Evolutionary conservation across 805 yeast genomes (phyloP), one percentile per base, ranked within the genome.

Genomic region (Wickerhamomyces chambardii): DNA sequence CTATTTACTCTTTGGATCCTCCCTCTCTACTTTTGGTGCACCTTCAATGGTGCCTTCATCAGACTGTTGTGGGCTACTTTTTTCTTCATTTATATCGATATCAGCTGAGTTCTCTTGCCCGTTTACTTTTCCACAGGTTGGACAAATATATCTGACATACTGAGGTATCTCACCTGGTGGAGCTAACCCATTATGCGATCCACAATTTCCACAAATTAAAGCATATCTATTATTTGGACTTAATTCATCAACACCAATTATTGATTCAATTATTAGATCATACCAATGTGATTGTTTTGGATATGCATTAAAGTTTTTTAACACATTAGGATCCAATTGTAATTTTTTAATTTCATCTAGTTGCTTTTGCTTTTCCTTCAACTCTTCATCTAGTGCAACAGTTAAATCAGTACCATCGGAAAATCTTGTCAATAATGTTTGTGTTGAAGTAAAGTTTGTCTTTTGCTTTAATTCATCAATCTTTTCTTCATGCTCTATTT

Each of bases 161-260:
- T 45, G 47, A 0, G 90, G 80, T 3, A 51, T 40, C 39, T 68
- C 59, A 7, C 81, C 80, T 2, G 84, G 86, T 4, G 86, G 84
- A 0, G 94, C 94, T 31, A 84, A 64, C 1, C 95, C 95, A 49
- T 85, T 84, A 55, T 84, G 94, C 15, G 64, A 64, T 17, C 55
- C 60, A 50, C 95, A 84, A n/a, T 64, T 58, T 15, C 49, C 43
- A 52, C 95, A 84, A 14, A 84, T 80, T 44, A 84, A 63, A 0
- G 95, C 95, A 51, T 66, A 81, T 30, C 94, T 56, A 38, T 61
- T 61, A 30, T 73, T 73, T 0, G 81, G 67, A 32, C 74, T 63
- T 31, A 70, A 56, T 47, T 82, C 90, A 55, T 78, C 84, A 34
- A 71, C 73, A 16, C 87, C 90, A 4, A 73, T 54, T 8, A 75